Evolutionary conservation across 345 rosid species (phyloP).

Genomic region (Citrus trifoliata): DNA sequence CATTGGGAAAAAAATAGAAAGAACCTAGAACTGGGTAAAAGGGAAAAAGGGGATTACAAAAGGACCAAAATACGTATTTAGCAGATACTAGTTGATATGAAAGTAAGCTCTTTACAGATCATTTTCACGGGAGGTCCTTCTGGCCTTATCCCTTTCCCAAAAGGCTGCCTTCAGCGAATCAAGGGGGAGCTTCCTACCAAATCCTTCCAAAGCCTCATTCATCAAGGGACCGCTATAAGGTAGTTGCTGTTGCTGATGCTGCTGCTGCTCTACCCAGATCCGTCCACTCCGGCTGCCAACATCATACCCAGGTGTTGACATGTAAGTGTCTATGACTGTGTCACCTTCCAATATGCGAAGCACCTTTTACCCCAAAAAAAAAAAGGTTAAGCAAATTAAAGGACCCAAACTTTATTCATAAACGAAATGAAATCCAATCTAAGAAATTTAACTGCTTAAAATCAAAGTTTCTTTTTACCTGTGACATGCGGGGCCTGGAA

Average conservation of each 20-base stretch:
- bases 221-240: conserved; percentile 43
- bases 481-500: conserved; percentile 95
- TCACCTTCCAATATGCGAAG: conserved; percentile 96
- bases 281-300: conserved; percentile 86
- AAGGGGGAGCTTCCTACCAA: conserved; percentile 55
- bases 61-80: conserved; percentile 1
- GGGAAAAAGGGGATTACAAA: background rate
- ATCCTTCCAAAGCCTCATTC: conserved; percentile 52
- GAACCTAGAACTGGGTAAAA: background rate
- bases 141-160: conserved; percentile 45
- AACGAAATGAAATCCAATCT: background rate
- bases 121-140: conserved; percentile 31
- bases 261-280: conserved; percentile 54
- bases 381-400: background rate
- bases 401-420: background rate
- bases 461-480: conserved; percentile 44
- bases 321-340: conserved; percentile 66
- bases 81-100: background rate
- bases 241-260: conserved; percentile 35
- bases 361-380: conserved; percentile 44
- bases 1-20: conserved; percentile 12
- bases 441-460: background rate
- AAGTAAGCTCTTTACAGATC: conserved; percentile 11
- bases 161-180: conserved; percentile 39
- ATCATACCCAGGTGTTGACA: conserved; percentile 70